Conservation (phyloP, 768 basidiomycete species). For the Leucocoprinus leucothites region DNA sequence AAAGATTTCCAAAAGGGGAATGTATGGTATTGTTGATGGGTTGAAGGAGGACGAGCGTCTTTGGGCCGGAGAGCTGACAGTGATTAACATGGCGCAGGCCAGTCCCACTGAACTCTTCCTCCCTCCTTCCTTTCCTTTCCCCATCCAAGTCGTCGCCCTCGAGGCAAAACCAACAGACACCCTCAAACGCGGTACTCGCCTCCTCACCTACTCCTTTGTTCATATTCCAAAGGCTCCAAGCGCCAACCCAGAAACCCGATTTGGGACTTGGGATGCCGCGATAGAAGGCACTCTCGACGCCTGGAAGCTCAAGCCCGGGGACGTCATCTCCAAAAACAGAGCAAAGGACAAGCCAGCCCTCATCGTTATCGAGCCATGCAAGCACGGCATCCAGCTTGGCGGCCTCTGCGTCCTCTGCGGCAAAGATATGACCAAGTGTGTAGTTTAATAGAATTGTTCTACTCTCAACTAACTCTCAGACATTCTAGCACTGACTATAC, state of each 20-base stretch:
- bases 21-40: conserved; percentile 7
- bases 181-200: conserved; percentile 69
- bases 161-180: conserved; percentile 41
- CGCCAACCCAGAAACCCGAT: conserved; percentile 60
- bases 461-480: conserved; percentile 13
- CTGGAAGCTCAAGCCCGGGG: conserved; percentile 70
- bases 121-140: conserved; percentile 79
- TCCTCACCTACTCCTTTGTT: conserved; percentile 83
- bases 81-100: conserved; percentile 22
- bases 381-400: conserved; percentile 89
- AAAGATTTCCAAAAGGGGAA: conserved; percentile 7
- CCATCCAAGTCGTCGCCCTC: conserved; percentile 76
- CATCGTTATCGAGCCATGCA: conserved; percentile 85
- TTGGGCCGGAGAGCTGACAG: not conserved
- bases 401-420: conserved; percentile 94
- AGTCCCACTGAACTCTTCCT: conserved; percentile 74
- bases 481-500: conserved; percentile 70
- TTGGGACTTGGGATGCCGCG: conserved; percentile 89
- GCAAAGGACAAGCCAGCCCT: conserved; percentile 63
- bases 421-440: conserved; percentile 90
- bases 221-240: conserved; percentile 45
- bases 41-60: not conserved
- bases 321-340: conserved; percentile 55
- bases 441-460: conserved; percentile 16
- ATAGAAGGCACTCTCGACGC: conserved; percentile 73